Conservation (phyloP, 2,329 filamentous ascomycete species). For the Pseudopithomyces chartarum region DNA sequence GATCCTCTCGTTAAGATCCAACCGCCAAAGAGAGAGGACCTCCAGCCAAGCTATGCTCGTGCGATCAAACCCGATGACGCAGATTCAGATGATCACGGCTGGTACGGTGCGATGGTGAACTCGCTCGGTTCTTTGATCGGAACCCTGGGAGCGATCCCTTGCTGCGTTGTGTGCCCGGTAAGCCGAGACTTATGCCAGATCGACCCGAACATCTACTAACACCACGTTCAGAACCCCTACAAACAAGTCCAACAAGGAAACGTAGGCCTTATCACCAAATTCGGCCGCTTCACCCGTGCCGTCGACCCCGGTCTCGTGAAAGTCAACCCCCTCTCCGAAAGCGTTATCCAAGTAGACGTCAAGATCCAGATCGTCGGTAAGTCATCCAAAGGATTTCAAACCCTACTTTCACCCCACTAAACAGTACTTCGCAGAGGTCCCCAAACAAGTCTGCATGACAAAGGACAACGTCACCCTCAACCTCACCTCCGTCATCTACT, state of each 20-base stretch:
- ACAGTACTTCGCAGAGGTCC: constrained; percentile 67
- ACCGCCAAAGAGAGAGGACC: constrained; percentile 79
- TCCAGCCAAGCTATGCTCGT: constrained; percentile 81
- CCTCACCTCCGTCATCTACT: constrained; percentile 97
- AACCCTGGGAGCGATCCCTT: constrained; percentile 82
- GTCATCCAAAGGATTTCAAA: no score
- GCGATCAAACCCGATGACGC: constrained; percentile 65
- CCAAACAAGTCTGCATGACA: constrained; percentile 97
- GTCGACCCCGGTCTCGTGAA: constrained; percentile 97
- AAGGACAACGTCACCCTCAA: constrained; percentile 98
- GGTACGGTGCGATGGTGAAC: constrained; percentile 91
- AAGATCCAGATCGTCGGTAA: constrained; percentile 93
- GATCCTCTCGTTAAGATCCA: constrained; percentile 64
- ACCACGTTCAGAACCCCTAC: constrained; percentile 72
- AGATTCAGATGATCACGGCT: constrained; percentile 75
- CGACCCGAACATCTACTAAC: not conserved
- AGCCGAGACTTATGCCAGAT: not conserved
- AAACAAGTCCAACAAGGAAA: constrained; percentile 91
- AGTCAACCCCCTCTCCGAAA: constrained; percentile 94
- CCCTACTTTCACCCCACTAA: no score
- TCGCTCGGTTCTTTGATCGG: constrained; percentile 75
- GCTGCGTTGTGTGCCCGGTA: constrained; percentile 81
- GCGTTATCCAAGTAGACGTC: constrained; percentile 89
- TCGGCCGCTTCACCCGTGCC: constrained; percentile 91
- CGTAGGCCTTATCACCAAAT: constrained; percentile 93